Conservation (phyloP, 1,284 basidiomycete genomes). For the Cronartium quercuum region DNA sequence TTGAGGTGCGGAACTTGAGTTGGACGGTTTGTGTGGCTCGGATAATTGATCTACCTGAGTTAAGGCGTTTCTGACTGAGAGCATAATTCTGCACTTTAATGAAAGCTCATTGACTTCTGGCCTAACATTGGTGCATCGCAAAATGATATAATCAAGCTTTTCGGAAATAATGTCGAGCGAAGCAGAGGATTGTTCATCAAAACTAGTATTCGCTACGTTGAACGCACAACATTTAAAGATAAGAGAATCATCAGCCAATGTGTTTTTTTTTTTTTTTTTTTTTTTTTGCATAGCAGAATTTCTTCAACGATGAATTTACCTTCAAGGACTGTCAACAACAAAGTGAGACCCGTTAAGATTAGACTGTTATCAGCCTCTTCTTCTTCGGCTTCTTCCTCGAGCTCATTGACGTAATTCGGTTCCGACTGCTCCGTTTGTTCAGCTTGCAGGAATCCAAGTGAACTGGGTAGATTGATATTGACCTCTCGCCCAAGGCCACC, state of each 20-base stretch:
- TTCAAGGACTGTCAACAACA: constrained; percentile 17
- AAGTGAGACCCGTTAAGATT: constrained; percentile 8
- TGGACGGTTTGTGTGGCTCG: neutral
- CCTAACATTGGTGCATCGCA: neutral
- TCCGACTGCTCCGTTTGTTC: neutral
- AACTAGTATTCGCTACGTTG: constrained; percentile 1
- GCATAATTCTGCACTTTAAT: constrained; percentile 17
- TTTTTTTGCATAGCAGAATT: neutral
- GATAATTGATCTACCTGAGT: constrained; percentile 1
- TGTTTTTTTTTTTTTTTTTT: neutral
- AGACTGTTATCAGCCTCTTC: constrained; percentile 5
- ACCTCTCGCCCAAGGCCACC: neutral
- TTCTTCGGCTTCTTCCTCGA: constrained; percentile 3
- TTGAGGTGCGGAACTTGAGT: neutral
- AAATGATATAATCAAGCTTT: constrained; percentile 4
- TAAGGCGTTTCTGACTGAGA: constrained; percentile 21
- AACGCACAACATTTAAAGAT: neutral
- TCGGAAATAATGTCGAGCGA: constrained; percentile 14
- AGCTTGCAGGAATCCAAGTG: constrained; percentile 1
- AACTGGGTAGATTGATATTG: neutral
- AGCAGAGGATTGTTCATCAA: constrained; percentile 15
- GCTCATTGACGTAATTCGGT: neutral
- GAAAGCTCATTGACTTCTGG: constrained; percentile 12
- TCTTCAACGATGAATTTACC: neutral
- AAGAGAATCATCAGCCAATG: neutral